A percentile compares a stretch with the other conserved stretches of the same genome.
phyloP scores from a whole-genome alignment of 176 grass and related monocot species.

The Elaeis guineensis region DNA sequence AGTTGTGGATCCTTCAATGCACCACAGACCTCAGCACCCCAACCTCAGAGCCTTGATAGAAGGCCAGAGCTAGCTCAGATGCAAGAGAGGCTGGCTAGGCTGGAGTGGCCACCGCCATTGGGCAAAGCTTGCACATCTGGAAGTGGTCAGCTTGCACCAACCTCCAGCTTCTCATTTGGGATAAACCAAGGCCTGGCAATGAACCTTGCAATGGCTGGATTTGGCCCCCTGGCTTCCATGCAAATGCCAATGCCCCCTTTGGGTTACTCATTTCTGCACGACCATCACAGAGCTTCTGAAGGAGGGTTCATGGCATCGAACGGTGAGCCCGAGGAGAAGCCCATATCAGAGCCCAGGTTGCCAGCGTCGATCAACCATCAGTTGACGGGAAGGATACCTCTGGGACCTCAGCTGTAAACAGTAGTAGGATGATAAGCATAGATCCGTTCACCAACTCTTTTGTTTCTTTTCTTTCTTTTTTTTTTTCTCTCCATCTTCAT shows the following conservation, averaged over 20 bases:
- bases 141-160: slow-evolving; percentile 25
- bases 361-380: slow-evolving; percentile 22
- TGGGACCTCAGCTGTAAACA: slow-evolving; percentile 52
- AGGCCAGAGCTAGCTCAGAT: slow-evolving; percentile 12
- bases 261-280: slow-evolving; percentile 12
- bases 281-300: slow-evolving; percentile 7
- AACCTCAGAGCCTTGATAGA: slow-evolving; percentile 11
- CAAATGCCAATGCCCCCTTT: slow-evolving; percentile 19
- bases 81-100: slow-evolving; percentile 4
- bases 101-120: not conserved
- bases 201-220: slow-evolving; percentile 25
- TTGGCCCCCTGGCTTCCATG: slow-evolving; percentile 4
- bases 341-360: slow-evolving; percentile 15
- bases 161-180: slow-evolving; percentile 38
- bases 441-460: no score
- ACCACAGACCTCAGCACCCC: not conserved
- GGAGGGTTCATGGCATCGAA: slow-evolving; percentile 28
- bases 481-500: no score
- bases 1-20: slow-evolving; percentile 11
- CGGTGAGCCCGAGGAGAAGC: slow-evolving; percentile 33
- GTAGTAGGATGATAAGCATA: not conserved
- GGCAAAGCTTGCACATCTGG: slow-evolving; percentile 19
- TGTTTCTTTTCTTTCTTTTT: no score
- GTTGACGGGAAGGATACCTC: slow-evolving; percentile 42
- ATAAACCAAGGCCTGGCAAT: slow-evolving; percentile 26